A percentile compares a stretch with the other conserved stretches of the same genome.
These are phyloP conservation scores for Pisolithus albus DNA, from an alignment of 768 basidiomycete species.

Conservation along the genomic window DNA sequence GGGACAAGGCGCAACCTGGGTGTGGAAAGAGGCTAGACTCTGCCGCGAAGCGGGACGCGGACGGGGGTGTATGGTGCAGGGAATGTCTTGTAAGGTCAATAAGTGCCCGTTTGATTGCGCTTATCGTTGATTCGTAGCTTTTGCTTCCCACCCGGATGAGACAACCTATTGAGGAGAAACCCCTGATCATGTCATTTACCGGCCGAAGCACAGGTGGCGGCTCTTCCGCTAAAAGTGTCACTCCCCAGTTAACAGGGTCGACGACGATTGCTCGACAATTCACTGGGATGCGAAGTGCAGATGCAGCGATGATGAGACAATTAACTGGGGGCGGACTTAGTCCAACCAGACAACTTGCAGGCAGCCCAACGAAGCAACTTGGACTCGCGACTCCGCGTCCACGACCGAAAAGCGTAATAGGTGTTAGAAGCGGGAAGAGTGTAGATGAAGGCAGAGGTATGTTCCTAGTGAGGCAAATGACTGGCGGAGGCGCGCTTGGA, in stretches of 20 bases:
- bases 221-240: slow-evolving; percentile 29
- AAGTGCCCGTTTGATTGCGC: not conserved
- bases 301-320: slow-evolving; percentile 39
- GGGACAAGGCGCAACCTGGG: slow-evolving; percentile 56
- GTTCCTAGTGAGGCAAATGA: slow-evolving; percentile 75
- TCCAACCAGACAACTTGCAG: slow-evolving; percentile 56
- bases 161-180: slow-evolving; percentile 40
- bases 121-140: slow-evolving; percentile 34
- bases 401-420: slow-evolving; percentile 74
- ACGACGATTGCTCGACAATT: slow-evolving; percentile 73
- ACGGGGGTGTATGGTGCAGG: slow-evolving; percentile 75
- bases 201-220: slow-evolving; percentile 28
- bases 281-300: slow-evolving; percentile 49
- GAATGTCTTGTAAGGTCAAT: slow-evolving; percentile 62
- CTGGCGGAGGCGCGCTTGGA: slow-evolving; percentile 40
- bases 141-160: slow-evolving; percentile 45
- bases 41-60: slow-evolving; percentile 65
- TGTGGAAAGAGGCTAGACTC: slow-evolving; percentile 82
- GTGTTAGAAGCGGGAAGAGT: slow-evolving; percentile 56
- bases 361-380: slow-evolving; percentile 68
- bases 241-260: slow-evolving; percentile 58
- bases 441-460: slow-evolving; percentile 61
- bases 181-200: slow-evolving; percentile 41
- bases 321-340: slow-evolving; percentile 63
- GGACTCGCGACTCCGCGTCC: slow-evolving; percentile 40